Conservation (phyloP, 2,329 filamentous ascomycete species). For the Colletotrichum orbiculare region DNA sequence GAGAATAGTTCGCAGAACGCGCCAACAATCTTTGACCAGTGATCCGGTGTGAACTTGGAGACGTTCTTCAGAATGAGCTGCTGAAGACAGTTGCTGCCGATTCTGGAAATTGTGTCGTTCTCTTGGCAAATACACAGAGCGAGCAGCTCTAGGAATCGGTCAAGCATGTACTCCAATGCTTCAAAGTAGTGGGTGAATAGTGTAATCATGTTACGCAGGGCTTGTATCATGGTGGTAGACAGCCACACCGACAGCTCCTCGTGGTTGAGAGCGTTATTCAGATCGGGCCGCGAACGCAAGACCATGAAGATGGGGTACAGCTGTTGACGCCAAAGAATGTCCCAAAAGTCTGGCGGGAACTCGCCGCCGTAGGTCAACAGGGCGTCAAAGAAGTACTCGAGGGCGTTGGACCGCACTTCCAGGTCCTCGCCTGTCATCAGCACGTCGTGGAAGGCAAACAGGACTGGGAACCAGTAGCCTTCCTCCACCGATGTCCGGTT, state of each 20-base stretch:
- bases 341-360: conserved; percentile 96
- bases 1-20: conserved; percentile 97
- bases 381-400: conserved; percentile 97
- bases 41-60: conserved; percentile 84
- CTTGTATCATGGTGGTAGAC: conserved; percentile 99
- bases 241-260: conserved; percentile 99
- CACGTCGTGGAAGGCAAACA: conserved; percentile 98
- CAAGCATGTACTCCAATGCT: conserved; percentile 95
- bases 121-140: conserved; percentile 98
- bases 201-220: conserved; percentile 96
- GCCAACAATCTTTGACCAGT: conserved; percentile 95
- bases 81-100: conserved; percentile 97
- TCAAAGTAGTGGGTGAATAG: conserved; percentile 99
- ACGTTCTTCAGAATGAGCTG: conserved; percentile 98
- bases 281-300: conserved; percentile 93
- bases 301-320: conserved; percentile 99
- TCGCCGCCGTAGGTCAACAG: conserved; percentile 89
- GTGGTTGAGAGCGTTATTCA: conserved; percentile 93
- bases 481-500: conserved; percentile 91
- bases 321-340: conserved; percentile 96
- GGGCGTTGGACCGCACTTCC: conserved; percentile 88
- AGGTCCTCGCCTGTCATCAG: conserved; percentile 99
- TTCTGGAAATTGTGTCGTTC: conserved; percentile 97
- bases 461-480: conserved; percentile 97
- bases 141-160: conserved; percentile 93